Base-by-base conservation (phyloP, 805 yeast genomes). In the Yarrowia porcina region DNA sequence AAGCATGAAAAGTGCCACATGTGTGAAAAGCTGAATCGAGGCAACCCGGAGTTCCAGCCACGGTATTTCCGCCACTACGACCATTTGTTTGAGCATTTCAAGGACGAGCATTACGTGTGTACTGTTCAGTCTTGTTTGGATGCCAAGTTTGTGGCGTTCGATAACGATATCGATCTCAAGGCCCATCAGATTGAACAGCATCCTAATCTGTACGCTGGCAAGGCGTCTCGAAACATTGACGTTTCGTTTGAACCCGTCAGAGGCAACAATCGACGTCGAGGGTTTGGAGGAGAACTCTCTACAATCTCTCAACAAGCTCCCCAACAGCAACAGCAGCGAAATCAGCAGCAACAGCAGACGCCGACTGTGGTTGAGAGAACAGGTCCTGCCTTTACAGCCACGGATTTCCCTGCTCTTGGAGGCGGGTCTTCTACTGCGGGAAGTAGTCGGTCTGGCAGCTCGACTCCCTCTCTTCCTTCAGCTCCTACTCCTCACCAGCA, bases 121-220 rank as follows among this genome's bases (percentile, higher is more conserved):
- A 79, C 81, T 32, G 87, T 88, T 18, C 89, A 83, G 52, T 70
- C 81, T 12, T 94, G 99, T 75, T 74, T 92, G 52, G 98, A 92
- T 63, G 85, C 88, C 73, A 89, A 89, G 72, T 93, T 94, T 75
- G 94, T 94, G 21, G 99, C 93, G 1, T 94, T 94, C 72, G 82
- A 86, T 21, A 93, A 90, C 66, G 94, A 89, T 61, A 74, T 91
- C 63, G 97, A 91, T 68, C 78, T 94, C 61, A 87, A 88, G 62
- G 92, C 96, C 1, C 99, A 94, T 74, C 86, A 90, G 85, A 74
- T 90, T 50, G 83, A 84, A 66, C 93, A 88, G 68, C 99, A 94
- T 73, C 84, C 88, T 2, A 82, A 82, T 5, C 67, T 86, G 2
- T 75, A 80, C 44, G 84, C 83, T 13, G 77, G 44, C 33, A 52